These are phyloP conservation scores for Sphagnum contortum DNA, from an alignment of 225 moss, liverwort and hornwort species.

Conservation along the genomic window DNA sequence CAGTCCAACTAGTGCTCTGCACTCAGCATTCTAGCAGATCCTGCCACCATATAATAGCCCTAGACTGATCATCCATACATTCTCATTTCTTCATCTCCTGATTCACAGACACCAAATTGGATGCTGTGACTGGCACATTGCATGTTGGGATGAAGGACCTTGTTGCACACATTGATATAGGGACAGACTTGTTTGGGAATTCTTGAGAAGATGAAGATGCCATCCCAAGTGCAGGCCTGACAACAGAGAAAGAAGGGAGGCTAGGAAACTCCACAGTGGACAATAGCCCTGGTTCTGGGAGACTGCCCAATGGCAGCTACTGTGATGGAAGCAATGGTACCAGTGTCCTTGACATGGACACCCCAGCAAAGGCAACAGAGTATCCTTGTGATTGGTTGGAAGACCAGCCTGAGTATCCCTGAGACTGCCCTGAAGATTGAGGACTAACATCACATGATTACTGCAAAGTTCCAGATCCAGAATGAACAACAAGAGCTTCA, in stretches of 20 bases:
- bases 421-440: conserved; percentile 9
- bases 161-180: conserved; percentile 25
- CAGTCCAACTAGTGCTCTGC: conserved; percentile 65
- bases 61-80: too few relatives aligned
- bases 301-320: conserved; percentile 6
- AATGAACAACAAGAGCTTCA: conserved; percentile 7
- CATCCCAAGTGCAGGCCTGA: conserved; percentile 22
- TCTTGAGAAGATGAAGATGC: conserved; percentile 18
- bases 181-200: conserved; percentile 23
- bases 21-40: conserved; percentile 33
- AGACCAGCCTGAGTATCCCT: conserved; percentile 24
- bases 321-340: conserved; percentile 3
- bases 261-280: conserved; percentile 26
- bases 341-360: conserved; percentile 6
- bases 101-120: conserved; percentile 10
- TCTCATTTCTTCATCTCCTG: too few relatives aligned
- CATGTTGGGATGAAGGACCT: conserved; percentile 20
- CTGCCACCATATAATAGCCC: too few relatives aligned
- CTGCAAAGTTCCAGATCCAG: conserved; percentile 2
- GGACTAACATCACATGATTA: conserved; percentile 2
- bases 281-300: conserved; percentile 12
- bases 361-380: conserved; percentile 14
- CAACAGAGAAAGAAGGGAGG: conserved; percentile 41
- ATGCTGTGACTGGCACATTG: conserved; percentile 12
- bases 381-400: conserved; percentile 14